phyloP scores from a whole-genome alignment of 148 eudicot species.

The Spergularia bocconei region DNA sequence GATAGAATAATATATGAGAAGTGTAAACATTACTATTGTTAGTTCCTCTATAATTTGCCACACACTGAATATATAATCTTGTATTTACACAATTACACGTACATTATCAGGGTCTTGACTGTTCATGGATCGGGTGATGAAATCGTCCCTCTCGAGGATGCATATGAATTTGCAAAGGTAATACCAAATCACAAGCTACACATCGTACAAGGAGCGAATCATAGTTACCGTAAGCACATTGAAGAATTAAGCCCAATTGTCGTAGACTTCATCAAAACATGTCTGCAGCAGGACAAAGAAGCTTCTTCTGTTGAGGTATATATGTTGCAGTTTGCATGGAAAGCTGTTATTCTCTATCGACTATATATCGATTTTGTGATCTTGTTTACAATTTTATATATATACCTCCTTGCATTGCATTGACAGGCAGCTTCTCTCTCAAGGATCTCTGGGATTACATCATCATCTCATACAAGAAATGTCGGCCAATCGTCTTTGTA shows the following conservation, averaged over 20 bases:
- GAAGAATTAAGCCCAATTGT: conserved; percentile 48
- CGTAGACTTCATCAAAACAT: conserved; percentile 58
- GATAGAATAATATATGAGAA: background rate
- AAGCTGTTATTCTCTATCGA: too few relatives aligned
- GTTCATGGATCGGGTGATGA: conserved; percentile 81
- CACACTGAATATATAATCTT: background rate
- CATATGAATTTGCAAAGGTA: conserved; percentile 62
- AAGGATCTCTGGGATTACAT: too few relatives aligned
- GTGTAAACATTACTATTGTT: background rate
- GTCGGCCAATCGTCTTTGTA: too few relatives aligned
- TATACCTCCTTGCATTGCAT: too few relatives aligned
- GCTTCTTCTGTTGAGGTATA: background rate
- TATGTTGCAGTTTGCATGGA: background rate
- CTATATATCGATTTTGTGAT: too few relatives aligned
- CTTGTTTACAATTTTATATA: too few relatives aligned
- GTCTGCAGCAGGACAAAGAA: conserved; percentile 35
- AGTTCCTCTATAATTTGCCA: background rate
- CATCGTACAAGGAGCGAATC: conserved; percentile 68
- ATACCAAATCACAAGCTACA: conserved; percentile 69
- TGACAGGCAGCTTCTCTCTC: too few relatives aligned
- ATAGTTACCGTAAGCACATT: conserved; percentile 53
- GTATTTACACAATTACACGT: background rate
- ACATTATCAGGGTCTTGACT: conserved; percentile 56
- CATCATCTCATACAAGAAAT: too few relatives aligned
- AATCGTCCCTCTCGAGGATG: conserved; percentile 64